These are phyloP conservation scores for Trichoderma simmonsii DNA, from an alignment of 2,329 filamentous ascomycete genomes.

Conservation along the genomic window DNA sequence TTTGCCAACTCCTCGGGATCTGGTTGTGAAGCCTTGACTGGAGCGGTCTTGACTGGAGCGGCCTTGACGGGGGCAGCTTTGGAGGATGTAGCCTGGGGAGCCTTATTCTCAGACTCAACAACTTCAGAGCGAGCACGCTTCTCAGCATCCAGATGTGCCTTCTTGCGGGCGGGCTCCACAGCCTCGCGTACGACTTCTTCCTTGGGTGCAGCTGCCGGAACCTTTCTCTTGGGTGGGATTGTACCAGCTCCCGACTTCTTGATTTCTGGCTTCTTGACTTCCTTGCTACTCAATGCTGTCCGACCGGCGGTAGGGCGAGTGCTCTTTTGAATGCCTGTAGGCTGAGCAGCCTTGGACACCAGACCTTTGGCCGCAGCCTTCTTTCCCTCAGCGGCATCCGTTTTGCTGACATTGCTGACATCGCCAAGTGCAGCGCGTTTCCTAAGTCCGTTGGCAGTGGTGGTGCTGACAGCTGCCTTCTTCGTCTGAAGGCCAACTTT, in stretches of 20 bases:
- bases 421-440: slow-evolving; percentile 87
- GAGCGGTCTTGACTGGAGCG: slow-evolving; percentile 27
- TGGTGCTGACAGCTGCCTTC: slow-evolving; percentile 54
- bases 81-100: not conserved
- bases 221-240: slow-evolving; percentile 68
- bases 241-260: slow-evolving; percentile 75
- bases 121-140: slow-evolving; percentile 36
- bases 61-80: not conserved
- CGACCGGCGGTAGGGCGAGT: slow-evolving; percentile 56
- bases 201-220: slow-evolving; percentile 52
- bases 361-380: slow-evolving; percentile 67
- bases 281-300: slow-evolving; percentile 63
- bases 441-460: slow-evolving; percentile 50
- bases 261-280: slow-evolving; percentile 58
- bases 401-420: slow-evolving; percentile 91
- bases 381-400: slow-evolving; percentile 68
- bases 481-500: slow-evolving; percentile 69
- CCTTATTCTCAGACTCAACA: slow-evolving; percentile 31
- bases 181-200: slow-evolving; percentile 58
- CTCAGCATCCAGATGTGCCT: slow-evolving; percentile 53
- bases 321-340: slow-evolving; percentile 77
- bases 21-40: not conserved
- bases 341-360: slow-evolving; percentile 76
- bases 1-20: slow-evolving; percentile 33
- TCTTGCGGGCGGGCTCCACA: slow-evolving; percentile 67